Evolutionary conservation across 2,329 filamentous ascomycete genomes (phyloP).

Genomic region (Tolypocladium inflatum): DNA sequence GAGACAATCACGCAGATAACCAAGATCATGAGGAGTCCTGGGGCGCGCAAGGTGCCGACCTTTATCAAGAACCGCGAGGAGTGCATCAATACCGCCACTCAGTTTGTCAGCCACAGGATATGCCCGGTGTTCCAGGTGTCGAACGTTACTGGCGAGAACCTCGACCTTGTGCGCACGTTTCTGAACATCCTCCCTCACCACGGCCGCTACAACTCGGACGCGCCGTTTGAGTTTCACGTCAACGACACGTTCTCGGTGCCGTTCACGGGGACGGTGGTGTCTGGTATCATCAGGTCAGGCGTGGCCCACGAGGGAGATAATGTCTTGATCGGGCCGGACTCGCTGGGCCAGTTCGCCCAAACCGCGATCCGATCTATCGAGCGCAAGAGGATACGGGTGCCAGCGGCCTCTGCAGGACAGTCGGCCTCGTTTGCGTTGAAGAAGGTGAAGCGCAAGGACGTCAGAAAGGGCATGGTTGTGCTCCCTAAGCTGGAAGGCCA

Average conservation of each 20-base stretch:
- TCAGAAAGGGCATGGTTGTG: conserved; percentile 96
- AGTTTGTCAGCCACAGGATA: conserved; percentile 91
- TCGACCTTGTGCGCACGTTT: conserved; percentile 86
- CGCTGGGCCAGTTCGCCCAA: conserved; percentile 76
- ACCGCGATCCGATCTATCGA: conserved; percentile 90
- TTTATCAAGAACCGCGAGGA: conserved; percentile 89
- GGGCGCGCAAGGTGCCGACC: conserved; percentile 88
- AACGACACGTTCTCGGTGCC: conserved; percentile 98
- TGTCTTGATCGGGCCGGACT: conserved; percentile 83
- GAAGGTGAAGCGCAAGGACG: conserved; percentile 79
- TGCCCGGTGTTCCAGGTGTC: conserved; percentile 97
- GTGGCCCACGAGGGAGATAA: conserved; percentile 85
- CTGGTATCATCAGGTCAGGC: conserved; percentile 81
- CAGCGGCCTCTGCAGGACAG: conserved; percentile 82
- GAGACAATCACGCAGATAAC: conserved; percentile 88
- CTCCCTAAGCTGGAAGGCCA: conserved; percentile 71
- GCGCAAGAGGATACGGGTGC: conserved; percentile 82
- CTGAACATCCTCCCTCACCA: conserved; percentile 93
- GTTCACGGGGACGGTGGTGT: conserved; percentile 92
- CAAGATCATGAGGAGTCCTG: conserved; percentile 87
- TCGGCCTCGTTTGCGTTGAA: conserved; percentile 88
- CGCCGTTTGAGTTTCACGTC: conserved; percentile 87
- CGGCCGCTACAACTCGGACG: conserved; percentile 80
- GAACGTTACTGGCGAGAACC: conserved; percentile 87
- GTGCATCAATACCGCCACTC: conserved; percentile 88